Conservation (phyloP, 768 basidiomycete genomes). For the Chalciporus pseudorubinellus region DNA sequence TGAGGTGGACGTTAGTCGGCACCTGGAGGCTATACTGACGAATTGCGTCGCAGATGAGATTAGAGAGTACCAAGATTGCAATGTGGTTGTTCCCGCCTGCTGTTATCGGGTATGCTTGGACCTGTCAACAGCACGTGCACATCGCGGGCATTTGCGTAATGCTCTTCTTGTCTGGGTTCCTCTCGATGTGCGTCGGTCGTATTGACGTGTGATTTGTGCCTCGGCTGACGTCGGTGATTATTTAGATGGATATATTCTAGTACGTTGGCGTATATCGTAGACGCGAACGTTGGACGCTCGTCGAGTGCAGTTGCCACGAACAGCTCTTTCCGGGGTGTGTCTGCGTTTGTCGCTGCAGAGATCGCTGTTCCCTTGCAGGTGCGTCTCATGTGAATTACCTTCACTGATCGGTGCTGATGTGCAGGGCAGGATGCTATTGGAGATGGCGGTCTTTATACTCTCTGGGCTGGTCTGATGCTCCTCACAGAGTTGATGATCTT, state of each 20-base stretch:
- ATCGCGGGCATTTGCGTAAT: conserved; percentile 69
- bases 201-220: neutral
- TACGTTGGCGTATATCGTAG: conserved; percentile 83
- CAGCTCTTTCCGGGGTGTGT: conserved; percentile 66
- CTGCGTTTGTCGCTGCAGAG: conserved; percentile 70
- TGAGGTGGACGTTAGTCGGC: conserved; percentile 24
- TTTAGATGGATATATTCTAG: conserved; percentile 60
- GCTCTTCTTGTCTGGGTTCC: conserved; percentile 74
- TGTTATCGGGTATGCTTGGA: conserved; percentile 76
- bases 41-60: conserved; percentile 54
- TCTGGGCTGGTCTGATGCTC: conserved; percentile 59
- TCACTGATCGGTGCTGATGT: neutral
- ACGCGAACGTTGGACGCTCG: conserved; percentile 80
- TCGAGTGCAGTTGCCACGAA: conserved; percentile 77
- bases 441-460: conserved; percentile 77
- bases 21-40: neutral
- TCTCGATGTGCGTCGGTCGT: conserved; percentile 59
- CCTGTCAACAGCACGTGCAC: conserved; percentile 59
- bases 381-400: neutral
- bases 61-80: conserved; percentile 60
- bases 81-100: conserved; percentile 54
- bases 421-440: conserved; percentile 60
- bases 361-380: conserved; percentile 71
- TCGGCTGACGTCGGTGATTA: neutral
- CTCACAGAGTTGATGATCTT: conserved; percentile 54